Base-by-base conservation (phyloP, 2,329 filamentous ascomycete genomes). In the Rugonectria rugulosa region DNA sequence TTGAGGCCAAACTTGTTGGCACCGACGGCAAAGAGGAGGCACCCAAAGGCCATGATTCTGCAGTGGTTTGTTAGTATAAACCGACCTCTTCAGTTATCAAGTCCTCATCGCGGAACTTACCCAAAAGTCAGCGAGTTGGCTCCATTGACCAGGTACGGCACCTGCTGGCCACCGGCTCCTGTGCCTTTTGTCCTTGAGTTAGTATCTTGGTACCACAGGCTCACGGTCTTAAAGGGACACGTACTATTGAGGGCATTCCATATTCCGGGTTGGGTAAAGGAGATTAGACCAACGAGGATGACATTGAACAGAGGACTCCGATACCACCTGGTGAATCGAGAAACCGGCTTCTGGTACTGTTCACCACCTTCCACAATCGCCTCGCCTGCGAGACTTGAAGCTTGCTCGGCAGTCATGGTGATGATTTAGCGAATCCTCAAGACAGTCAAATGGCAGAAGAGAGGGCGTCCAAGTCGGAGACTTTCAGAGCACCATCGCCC, bases 191-290 rank as follows among this genome's bases (percentile, higher is more conserved):
- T 19, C 0, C 19, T 52, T 14, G 48, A 29, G 12, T 3, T 5
- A 9, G 29, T 4, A 5, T 34, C 4, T 5, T 19, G 10, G 10
- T 8, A 11, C 15, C 0, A 15, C 11, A 7, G 31, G 14, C 26
- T 3, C 31, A 8, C 31, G 0, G 55, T n/a, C n/a, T n/a, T n/a
- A n/a, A n/a, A n/a, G n/a, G n/a, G n/a, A n/a, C n/a, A 52, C 14
- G 45, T 49, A 67, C 65, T 75, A 56, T 81, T 83, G 73, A 84
- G 81, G 0, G 81, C 81, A 67, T 82, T 83, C 81, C 81, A 84
- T 0, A 84, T 70, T 0, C 79, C 79, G 0, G 79, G 79, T 0
- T 78, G 78, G 12, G 81, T 73, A 58, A 83, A 83, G 1, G 80
- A 81, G 2, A 82, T 81, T 5, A 74, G 73, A 15, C 81, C 81